A percentile compares a stretch with the other conserved stretches of the same genome.
These are phyloP conservation scores for Ambrosia trifida DNA, from an alignment of 129 eudicot genomes.

Conservation along the genomic window DNA sequence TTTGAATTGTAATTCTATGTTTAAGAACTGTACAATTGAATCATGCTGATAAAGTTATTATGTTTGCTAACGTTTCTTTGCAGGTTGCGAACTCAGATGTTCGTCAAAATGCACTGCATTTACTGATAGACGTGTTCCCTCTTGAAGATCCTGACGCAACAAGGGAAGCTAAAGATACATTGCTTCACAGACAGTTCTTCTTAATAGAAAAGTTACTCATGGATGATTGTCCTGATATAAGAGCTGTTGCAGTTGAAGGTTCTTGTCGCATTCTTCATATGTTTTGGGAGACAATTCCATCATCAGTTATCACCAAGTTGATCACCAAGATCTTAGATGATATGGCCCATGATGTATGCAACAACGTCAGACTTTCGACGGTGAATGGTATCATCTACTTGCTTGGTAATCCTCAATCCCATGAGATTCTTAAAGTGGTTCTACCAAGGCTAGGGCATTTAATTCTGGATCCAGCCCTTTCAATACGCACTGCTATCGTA, in stretches of 20 bases:
- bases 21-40: neutral
- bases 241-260: slow-evolving; percentile 98
- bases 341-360: slow-evolving; percentile 67
- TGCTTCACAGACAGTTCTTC: slow-evolving; percentile 79
- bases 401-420: slow-evolving; percentile 94
- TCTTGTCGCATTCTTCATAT: slow-evolving; percentile 80
- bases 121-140: slow-evolving; percentile 86
- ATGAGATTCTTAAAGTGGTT: slow-evolving; percentile 85
- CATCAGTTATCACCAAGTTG: slow-evolving; percentile 74
- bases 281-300: slow-evolving; percentile 91
- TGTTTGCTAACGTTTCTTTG: slow-evolving; percentile 23
- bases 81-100: slow-evolving; percentile 98
- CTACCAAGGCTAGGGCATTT: slow-evolving; percentile 77
- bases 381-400: slow-evolving; percentile 82
- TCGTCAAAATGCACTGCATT: slow-evolving; percentile 85
- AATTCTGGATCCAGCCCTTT: slow-evolving; percentile 61
- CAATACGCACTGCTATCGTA: slow-evolving; percentile 63
- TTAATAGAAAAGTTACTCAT: slow-evolving; percentile 69
- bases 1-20: neutral
- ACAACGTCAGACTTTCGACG: slow-evolving; percentile 80
- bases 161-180: slow-evolving; percentile 71
- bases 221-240: slow-evolving; percentile 89
- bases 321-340: slow-evolving; percentile 73
- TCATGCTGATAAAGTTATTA: slow-evolving; percentile 18
- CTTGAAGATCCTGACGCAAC: slow-evolving; percentile 93